These are phyloP conservation scores for Streptanthus diversifolius DNA, from an alignment of 345 rosid genomes.

Conservation along the genomic window DNA sequence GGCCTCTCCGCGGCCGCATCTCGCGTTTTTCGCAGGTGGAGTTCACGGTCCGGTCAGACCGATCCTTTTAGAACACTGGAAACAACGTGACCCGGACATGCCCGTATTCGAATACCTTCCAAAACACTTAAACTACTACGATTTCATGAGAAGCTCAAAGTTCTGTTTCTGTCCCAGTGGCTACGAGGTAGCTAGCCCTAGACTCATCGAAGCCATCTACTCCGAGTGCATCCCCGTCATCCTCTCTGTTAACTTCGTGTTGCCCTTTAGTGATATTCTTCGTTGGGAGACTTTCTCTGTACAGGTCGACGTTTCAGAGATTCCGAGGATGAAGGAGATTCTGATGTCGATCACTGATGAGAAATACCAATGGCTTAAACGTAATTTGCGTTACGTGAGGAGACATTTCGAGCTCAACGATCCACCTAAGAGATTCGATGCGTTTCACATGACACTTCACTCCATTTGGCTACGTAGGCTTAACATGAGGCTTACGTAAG, in stretches of 20 bases:
- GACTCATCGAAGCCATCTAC: conserved; percentile 78
- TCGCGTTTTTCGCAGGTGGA: conserved; percentile 88
- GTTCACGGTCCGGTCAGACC: conserved; percentile 71
- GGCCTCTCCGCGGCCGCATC: conserved; percentile 43
- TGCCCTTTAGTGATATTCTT: conserved; percentile 82
- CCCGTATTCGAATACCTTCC: conserved; percentile 70
- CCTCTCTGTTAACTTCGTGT: conserved; percentile 58
- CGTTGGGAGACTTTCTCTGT: conserved; percentile 81
- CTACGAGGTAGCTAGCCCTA: conserved; percentile 88
- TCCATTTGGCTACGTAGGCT: conserved; percentile 89
- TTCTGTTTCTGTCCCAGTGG: conserved; percentile 95
- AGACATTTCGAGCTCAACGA: conserved; percentile 72
- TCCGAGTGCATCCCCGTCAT: conserved; percentile 86
- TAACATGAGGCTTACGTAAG: conserved; percentile 46
- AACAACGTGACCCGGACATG: conserved; percentile 55
- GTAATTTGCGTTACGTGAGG: conserved; percentile 50
- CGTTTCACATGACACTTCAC: conserved; percentile 78
- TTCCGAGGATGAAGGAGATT: conserved; percentile 74
- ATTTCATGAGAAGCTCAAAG: conserved; percentile 68
- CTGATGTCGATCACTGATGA: conserved; percentile 52
- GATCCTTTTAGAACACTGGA: conserved; percentile 66
- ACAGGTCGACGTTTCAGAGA: conserved; percentile 51
- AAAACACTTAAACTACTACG: conserved; percentile 50
- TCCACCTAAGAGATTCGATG: conserved; percentile 68
- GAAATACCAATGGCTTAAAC: conserved; percentile 50